Conservation (phyloP, 495 filamentous ascomycete genomes). For the Beverwykella pulmonaria region DNA sequence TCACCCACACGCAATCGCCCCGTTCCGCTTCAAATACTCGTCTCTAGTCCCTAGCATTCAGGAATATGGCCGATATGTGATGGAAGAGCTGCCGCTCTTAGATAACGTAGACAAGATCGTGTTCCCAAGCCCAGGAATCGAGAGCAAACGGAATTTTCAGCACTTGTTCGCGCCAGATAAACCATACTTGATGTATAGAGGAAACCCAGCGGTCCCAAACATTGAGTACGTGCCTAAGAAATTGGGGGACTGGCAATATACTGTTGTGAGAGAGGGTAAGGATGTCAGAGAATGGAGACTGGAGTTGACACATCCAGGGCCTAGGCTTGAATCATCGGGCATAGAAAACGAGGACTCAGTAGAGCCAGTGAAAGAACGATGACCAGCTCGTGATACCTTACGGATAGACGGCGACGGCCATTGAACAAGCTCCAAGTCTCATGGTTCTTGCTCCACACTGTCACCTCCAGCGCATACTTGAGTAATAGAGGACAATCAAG, state of each 20-base stretch:
- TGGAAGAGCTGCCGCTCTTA: constrained; percentile 8
- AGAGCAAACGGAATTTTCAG: constrained; percentile 14
- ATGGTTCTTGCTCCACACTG: too few relatives aligned
- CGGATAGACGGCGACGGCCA: too few relatives aligned
- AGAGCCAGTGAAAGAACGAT: too few relatives aligned
- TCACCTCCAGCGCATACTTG: too few relatives aligned
- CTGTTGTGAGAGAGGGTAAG: background rate
- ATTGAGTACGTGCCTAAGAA: background rate
- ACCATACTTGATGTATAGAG: background rate
- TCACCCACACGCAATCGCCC: background rate
- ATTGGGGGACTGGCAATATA: constrained; percentile 15
- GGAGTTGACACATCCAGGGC: constrained; percentile 18
- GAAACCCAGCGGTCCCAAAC: background rate
- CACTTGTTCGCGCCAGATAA: constrained; percentile 19
- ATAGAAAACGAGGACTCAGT: background rate
- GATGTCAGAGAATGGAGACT: constrained; percentile 17
- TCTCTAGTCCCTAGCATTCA: background rate
- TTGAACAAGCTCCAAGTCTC: too few relatives aligned
- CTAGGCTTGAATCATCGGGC: background rate
- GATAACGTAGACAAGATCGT: constrained; percentile 21
- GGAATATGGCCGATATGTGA: background rate
- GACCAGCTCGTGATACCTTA: too few relatives aligned
- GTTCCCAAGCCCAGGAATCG: constrained; percentile 6
- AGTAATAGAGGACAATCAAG: too few relatives aligned
- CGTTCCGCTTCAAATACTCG: background rate